Evolutionary conservation across 2,329 filamentous ascomycete species (phyloP).

Genomic region (Cadophora luteo-olivacea): DNA sequence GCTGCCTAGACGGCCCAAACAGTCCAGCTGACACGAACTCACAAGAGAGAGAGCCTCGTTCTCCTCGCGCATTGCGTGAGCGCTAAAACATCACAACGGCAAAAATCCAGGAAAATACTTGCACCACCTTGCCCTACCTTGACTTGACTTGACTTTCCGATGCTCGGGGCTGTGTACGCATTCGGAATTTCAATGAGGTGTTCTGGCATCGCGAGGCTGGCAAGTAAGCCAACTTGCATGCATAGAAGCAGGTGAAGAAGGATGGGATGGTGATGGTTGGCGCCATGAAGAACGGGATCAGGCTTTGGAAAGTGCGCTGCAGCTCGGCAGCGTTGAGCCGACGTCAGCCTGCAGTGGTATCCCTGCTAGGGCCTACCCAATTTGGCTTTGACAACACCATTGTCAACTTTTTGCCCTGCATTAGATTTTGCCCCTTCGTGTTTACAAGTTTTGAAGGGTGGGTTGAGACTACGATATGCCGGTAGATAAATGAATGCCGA

Average conservation of each 20-base stretch:
- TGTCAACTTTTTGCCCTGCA: background rate
- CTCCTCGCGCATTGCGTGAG: background rate
- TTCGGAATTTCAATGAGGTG: slow-evolving; percentile 19
- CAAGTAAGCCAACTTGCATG: no score
- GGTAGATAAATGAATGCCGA: background rate
- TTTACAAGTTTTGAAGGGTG: background rate
- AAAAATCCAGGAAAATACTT: background rate
- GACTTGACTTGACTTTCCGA: background rate
- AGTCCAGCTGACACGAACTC: slow-evolving; percentile 20
- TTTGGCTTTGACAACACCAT: slow-evolving; percentile 21
- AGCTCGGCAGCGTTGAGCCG: slow-evolving; percentile 19
- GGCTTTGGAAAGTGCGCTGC: slow-evolving; percentile 18
- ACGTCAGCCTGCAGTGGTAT: slow-evolving; percentile 28
- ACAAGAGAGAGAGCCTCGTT: slow-evolving; percentile 14
- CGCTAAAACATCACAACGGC: slow-evolving; percentile 3
- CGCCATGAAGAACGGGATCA: background rate
- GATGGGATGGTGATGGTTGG: background rate
- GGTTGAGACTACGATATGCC: background rate
- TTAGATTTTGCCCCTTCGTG: background rate
- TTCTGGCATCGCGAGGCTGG: slow-evolving; percentile 16
- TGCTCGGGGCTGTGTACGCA: slow-evolving; percentile 16
- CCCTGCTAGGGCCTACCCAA: slow-evolving; percentile 11
- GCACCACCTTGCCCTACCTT: slow-evolving; percentile 8
- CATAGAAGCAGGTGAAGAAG: background rate
- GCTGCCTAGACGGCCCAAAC: slow-evolving; percentile 15